phyloP scores from a whole-genome alignment of 345 rosid species.

The Aegle marmelos region DNA sequence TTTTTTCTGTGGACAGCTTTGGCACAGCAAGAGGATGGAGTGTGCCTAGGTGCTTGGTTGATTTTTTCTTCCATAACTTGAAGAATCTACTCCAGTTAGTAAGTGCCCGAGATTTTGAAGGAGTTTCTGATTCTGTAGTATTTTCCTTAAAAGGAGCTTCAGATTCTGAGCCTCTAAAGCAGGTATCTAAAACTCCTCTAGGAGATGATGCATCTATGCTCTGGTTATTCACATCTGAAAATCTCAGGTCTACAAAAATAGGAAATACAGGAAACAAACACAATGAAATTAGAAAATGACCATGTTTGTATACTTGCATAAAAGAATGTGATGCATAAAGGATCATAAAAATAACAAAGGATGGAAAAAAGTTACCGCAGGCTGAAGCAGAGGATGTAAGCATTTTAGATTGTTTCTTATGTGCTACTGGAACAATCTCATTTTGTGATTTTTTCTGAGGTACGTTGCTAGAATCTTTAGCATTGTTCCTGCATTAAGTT shows the following conservation, averaged over 20 bases:
- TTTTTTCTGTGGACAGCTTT: constrained; percentile 33
- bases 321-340: neutral
- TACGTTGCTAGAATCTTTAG: constrained; percentile 23
- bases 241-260: constrained; percentile 46
- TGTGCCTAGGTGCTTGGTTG: constrained; percentile 47
- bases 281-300: constrained; percentile 10
- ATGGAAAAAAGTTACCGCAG: constrained; percentile 35
- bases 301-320: neutral
- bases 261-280: neutral
- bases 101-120: constrained; percentile 29
- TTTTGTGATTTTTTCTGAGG: constrained; percentile 27
- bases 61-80: constrained; percentile 58
- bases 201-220: constrained; percentile 53
- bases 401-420: constrained; percentile 25
- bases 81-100: constrained; percentile 70
- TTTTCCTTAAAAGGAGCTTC: constrained; percentile 12
- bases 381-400: constrained; percentile 53
- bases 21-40: constrained; percentile 44
- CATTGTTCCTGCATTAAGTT: constrained; percentile 34
- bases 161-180: constrained; percentile 30
- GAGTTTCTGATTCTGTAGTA: constrained; percentile 12
- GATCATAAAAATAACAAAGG: neutral
- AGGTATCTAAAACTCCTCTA: constrained; percentile 63
- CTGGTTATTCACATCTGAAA: constrained; percentile 40
- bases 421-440: constrained; percentile 21